These are phyloP conservation scores for Coniochaeta prunicola DNA, from an alignment of 2,329 filamentous ascomycete genomes.

Conservation along the genomic window DNA sequence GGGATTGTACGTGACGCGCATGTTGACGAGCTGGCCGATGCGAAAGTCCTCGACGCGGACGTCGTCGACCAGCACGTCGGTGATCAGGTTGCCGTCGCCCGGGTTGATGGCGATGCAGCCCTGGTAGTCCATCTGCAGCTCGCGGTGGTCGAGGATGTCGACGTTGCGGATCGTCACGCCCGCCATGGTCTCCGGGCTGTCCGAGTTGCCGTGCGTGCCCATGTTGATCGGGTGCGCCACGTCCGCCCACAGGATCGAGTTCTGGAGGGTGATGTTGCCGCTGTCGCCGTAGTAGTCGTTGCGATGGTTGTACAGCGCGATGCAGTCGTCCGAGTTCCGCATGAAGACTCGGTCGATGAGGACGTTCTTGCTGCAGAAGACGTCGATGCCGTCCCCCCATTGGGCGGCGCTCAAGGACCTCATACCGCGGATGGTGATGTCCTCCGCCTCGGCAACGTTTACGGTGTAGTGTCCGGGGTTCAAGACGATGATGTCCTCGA, in stretches of 20 bases:
- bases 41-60: slow-evolving; percentile 23
- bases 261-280: slow-evolving; percentile 21
- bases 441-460: slow-evolving; percentile 11
- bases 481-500: slow-evolving; percentile 14
- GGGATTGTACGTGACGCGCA: slow-evolving; percentile 25
- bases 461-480: slow-evolving; percentile 12
- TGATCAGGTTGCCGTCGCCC: slow-evolving; percentile 23
- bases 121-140: slow-evolving; percentile 26
- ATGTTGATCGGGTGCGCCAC: slow-evolving; percentile 26
- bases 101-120: slow-evolving; percentile 25
- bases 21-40: slow-evolving; percentile 23
- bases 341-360: slow-evolving; percentile 24
- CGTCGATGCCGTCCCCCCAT: slow-evolving; percentile 20
- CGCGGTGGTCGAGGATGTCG: slow-evolving; percentile 27
- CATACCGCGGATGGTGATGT: slow-evolving; percentile 12
- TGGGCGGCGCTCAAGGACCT: slow-evolving; percentile 12
- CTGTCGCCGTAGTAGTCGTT: slow-evolving; percentile 24
- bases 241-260: slow-evolving; percentile 22
- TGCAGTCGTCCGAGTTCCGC: slow-evolving; percentile 27
- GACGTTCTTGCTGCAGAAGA: slow-evolving; percentile 15
- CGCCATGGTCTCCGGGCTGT: slow-evolving; percentile 21
- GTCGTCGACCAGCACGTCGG: slow-evolving; percentile 19
- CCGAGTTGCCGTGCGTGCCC: slow-evolving; percentile 26
- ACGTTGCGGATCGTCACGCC: slow-evolving; percentile 22
- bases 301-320: slow-evolving; percentile 26